Conservation (phyloP, 257 asterid species). For the Avicennia marina region DNA sequence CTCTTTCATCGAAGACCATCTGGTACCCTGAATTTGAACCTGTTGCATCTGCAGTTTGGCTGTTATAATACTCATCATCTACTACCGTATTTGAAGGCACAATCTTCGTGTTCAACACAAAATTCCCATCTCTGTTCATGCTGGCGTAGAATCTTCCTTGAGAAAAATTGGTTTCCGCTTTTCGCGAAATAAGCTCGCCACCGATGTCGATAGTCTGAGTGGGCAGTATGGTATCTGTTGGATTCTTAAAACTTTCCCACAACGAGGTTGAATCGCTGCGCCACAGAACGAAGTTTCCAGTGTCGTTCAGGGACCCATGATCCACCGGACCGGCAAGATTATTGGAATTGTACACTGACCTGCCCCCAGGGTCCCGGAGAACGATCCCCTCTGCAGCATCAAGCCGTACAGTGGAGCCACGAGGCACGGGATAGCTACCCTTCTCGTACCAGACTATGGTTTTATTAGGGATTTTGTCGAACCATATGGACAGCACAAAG, state of each 20-base stretch:
- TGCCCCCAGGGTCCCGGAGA: constrained; percentile 33
- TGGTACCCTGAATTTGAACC: constrained; percentile 29
- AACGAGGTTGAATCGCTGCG: constrained; percentile 15
- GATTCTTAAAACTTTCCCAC: constrained; percentile 52
- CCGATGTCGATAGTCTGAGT: constrained; percentile 23
- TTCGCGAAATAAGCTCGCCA: constrained; percentile 23
- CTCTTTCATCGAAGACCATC: constrained; percentile 28
- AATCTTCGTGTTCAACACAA: constrained; percentile 31
- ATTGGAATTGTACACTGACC: constrained; percentile 16
- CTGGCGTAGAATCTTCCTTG: constrained; percentile 40
- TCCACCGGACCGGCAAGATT: constrained; percentile 11
- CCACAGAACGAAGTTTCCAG: constrained; percentile 31
- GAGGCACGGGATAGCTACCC: constrained; percentile 29
- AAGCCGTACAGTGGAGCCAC: constrained; percentile 33
- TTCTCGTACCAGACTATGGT: no score
- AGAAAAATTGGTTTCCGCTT: constrained; percentile 25
- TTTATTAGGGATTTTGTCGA: no score
- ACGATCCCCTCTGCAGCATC: constrained; percentile 30
- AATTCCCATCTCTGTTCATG: constrained; percentile 29
- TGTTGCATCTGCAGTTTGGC: constrained; percentile 21
- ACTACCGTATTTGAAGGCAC: constrained; percentile 4
- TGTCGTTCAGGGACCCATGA: neutral
- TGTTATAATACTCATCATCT: constrained; percentile 39
- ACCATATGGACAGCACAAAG: no score
- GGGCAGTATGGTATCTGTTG: constrained; percentile 33